Evolutionary conservation across 2,329 filamentous ascomycete species (phyloP).

Genomic region (Trichophyton schoenleinii): DNA sequence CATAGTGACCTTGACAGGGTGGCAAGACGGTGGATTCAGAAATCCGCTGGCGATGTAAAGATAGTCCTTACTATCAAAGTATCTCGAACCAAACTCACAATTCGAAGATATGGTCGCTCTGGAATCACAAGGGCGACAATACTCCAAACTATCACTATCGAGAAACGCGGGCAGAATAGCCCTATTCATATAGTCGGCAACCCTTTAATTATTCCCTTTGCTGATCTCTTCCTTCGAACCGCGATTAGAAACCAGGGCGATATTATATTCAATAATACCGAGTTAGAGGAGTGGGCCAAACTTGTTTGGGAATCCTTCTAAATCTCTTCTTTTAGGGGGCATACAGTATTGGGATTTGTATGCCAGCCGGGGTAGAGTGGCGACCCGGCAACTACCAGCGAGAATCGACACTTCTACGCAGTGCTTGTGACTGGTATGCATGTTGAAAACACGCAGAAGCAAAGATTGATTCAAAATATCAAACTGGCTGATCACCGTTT

Average conservation of each 20-base stretch:
- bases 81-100: neutral
- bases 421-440: constrained; percentile 5
- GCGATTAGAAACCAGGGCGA: neutral
- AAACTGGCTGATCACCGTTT: neutral
- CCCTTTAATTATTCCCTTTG: constrained; percentile 7
- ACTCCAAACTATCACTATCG: neutral
- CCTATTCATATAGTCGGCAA: neutral
- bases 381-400: constrained; percentile 2
- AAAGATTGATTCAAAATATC: constrained; percentile 3
- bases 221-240: constrained; percentile 5
- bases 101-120: neutral
- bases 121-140: neutral
- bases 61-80: constrained; percentile 4
- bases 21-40: neutral
- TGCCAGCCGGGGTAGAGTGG: neutral
- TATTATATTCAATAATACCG: neutral
- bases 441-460: constrained; percentile 4
- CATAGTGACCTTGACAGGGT: neutral
- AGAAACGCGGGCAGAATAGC: neutral
- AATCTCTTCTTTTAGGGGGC: neutral
- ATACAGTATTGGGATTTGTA: constrained; percentile 4
- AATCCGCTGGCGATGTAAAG: constrained; percentile 1
- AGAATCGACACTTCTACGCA: constrained; percentile 5
- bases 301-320: neutral
- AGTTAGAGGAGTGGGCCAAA: neutral